These are phyloP conservation scores for Durio zibethinus DNA, from an alignment of 345 rosid genomes.

Conservation along the genomic window DNA sequence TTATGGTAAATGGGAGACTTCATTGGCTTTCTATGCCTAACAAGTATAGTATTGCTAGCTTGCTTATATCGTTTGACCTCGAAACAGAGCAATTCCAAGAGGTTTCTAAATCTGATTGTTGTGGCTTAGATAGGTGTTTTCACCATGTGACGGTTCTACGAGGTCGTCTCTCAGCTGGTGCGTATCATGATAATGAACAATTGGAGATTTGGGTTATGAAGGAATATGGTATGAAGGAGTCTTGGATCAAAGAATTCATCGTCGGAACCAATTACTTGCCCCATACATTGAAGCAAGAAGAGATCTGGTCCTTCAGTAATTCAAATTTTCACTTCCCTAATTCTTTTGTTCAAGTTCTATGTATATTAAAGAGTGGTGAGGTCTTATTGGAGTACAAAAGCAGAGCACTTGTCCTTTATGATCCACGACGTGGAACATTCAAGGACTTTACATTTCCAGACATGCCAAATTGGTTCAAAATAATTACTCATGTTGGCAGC, in stretches of 20 bases:
- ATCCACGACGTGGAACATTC: conserved; percentile 52
- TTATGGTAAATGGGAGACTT: conserved; percentile 65
- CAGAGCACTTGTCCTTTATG: conserved; percentile 56
- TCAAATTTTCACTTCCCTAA: conserved; percentile 24
- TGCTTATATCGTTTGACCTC: conserved; percentile 69
- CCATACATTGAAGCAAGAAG: conserved; percentile 29
- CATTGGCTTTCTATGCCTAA: conserved; percentile 70
- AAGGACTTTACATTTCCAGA: conserved; percentile 54
- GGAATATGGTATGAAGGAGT: conserved; percentile 52
- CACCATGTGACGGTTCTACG: conserved; percentile 46
- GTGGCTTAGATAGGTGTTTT: conserved; percentile 52
- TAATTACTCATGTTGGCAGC: conserved; percentile 62
- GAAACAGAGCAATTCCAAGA: conserved; percentile 66
- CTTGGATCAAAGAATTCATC: conserved; percentile 60
- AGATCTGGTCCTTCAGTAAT: background rate
- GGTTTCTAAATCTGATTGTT: conserved; percentile 69
- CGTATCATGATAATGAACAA: conserved; percentile 54
- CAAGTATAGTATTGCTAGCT: conserved; percentile 53
- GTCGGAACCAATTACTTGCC: conserved; percentile 63
- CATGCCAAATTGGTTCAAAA: conserved; percentile 62
- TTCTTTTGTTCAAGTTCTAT: conserved; percentile 48
- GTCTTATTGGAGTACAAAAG: conserved; percentile 69
- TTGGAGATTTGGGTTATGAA: conserved; percentile 91
- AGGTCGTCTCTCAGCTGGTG: conserved; percentile 63
- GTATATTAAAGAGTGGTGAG: conserved; percentile 60